These are phyloP conservation scores for Acacia confusa DNA, from an alignment of 306 rosid species.

Conservation along the genomic window DNA sequence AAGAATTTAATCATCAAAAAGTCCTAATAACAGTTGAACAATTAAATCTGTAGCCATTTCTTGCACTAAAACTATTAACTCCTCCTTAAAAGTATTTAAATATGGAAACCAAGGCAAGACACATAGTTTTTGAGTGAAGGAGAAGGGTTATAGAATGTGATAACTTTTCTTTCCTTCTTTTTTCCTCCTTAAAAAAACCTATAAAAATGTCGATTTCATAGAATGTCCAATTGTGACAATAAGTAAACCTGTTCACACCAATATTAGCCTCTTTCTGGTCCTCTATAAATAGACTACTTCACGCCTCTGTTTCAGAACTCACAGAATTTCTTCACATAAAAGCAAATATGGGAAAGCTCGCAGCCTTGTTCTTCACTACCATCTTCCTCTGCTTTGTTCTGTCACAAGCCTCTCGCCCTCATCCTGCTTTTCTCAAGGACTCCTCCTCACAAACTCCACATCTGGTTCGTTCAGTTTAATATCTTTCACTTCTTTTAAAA, in stretches of 20 bases:
- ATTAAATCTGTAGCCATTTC: too few relatives aligned
- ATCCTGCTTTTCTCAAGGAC: constrained; percentile 30
- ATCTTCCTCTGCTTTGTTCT: constrained; percentile 38
- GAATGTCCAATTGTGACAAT: not conserved
- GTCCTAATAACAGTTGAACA: too few relatives aligned
- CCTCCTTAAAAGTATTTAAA: not conserved
- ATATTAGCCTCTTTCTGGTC: not conserved
- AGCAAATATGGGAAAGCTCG: constrained; percentile 34
- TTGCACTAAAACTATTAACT: too few relatives aligned
- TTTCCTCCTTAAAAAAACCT: not conserved
- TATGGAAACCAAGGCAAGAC: not conserved
- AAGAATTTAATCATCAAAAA: too few relatives aligned
- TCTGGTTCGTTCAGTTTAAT: constrained; percentile 20
- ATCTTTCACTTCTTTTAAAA: not conserved
- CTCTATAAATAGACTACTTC: constrained; percentile 34
- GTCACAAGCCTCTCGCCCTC: constrained; percentile 35
- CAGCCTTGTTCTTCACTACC: constrained; percentile 31
- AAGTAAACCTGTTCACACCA: not conserved
- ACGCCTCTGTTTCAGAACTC: not conserved
- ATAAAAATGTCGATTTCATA: not conserved
- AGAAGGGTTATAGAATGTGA: not conserved
- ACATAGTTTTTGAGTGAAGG: not conserved
- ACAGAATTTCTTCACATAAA: constrained; percentile 1
- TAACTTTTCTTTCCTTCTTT: not conserved
- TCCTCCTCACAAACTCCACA: not conserved